Conservation (phyloP, 2,329 filamentous ascomycete species). For the Cytospora paraplurivora region DNA sequence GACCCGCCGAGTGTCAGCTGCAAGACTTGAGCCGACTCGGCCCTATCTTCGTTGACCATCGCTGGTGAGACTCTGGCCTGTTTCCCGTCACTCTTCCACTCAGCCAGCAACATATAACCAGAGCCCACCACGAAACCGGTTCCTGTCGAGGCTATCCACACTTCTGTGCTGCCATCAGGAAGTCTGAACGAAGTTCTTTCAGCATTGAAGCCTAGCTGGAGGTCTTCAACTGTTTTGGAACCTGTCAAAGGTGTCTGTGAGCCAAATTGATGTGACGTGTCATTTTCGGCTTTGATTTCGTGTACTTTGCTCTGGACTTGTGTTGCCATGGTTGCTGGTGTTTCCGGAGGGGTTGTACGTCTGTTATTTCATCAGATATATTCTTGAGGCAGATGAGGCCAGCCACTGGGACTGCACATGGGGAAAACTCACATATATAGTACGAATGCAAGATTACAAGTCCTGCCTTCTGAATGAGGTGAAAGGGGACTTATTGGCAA, state of each 20-base stretch:
- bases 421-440: not conserved
- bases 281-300: slow-evolving; percentile 4
- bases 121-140: slow-evolving; percentile 13
- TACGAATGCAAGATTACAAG: not conserved
- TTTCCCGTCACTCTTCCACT: slow-evolving; percentile 20
- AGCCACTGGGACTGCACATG: not conserved
- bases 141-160: slow-evolving; percentile 18
- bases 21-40: slow-evolving; percentile 23
- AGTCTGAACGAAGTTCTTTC: slow-evolving; percentile 23
- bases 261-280: not conserved
- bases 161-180: slow-evolving; percentile 26
- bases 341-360: not conserved
- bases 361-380: slow-evolving; percentile 1
- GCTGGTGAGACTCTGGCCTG: slow-evolving; percentile 28
- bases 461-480: not conserved
- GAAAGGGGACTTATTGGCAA: not conserved
- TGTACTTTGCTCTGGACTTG: slow-evolving; percentile 14
- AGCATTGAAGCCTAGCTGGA: not conserved
- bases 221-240: not conserved
- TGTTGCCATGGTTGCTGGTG: slow-evolving; percentile 10
- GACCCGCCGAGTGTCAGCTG: slow-evolving; percentile 5
- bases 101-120: slow-evolving; percentile 12
- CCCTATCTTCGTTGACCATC: slow-evolving; percentile 30
- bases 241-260: not conserved
- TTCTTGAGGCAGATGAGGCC: not conserved